These are phyloP conservation scores for Paecilomyces dactylethromorphus DNA, from an alignment of 2,329 filamentous ascomycete species.

Conservation along the genomic window DNA sequence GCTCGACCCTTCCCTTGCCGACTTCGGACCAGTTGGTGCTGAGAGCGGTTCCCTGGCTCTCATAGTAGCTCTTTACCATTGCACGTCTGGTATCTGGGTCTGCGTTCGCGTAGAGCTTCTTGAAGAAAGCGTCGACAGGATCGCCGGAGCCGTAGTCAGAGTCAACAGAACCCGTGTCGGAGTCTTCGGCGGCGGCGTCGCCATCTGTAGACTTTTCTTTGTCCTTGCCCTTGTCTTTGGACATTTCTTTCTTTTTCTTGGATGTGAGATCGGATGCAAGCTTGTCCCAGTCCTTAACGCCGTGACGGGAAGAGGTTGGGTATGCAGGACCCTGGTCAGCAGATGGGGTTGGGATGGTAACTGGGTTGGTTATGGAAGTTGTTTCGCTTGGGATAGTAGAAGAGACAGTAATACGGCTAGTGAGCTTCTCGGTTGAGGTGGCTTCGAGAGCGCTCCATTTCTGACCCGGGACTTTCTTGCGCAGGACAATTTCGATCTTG, in stretches of 20 bases:
- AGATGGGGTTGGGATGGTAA: constrained; percentile 9
- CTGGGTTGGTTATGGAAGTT: constrained; percentile 6
- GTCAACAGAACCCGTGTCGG: constrained; percentile 40
- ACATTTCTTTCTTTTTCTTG: constrained; percentile 29
- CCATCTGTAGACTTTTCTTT: constrained; percentile 18
- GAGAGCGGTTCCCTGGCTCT: constrained; percentile 87
- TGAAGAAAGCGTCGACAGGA: constrained; percentile 78
- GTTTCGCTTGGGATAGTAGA: neutral
- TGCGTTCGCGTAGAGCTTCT: constrained; percentile 72
- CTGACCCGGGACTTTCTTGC: constrained; percentile 57
- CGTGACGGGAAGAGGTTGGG: constrained; percentile 76
- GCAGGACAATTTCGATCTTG: constrained; percentile 72
- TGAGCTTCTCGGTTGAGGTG: constrained; percentile 17
- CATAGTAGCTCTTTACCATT: constrained; percentile 95
- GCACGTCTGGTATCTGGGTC: constrained; percentile 76
- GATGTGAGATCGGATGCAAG: constrained; percentile 49
- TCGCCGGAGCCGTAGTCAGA: constrained; percentile 47
- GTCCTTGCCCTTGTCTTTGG: constrained; percentile 16
- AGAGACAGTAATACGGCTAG: constrained; percentile 8
- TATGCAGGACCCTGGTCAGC: constrained; percentile 52
- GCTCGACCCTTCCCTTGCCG: constrained; percentile 60
- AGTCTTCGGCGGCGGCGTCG: constrained; percentile 45
- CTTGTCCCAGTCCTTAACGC: constrained; percentile 90
- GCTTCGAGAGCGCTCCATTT: constrained; percentile 63
- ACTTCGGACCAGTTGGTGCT: constrained; percentile 92